Evolutionary conservation across 1,139 yeast genomes (phyloP).

Genomic region (Kazachstania sp.): DNA sequence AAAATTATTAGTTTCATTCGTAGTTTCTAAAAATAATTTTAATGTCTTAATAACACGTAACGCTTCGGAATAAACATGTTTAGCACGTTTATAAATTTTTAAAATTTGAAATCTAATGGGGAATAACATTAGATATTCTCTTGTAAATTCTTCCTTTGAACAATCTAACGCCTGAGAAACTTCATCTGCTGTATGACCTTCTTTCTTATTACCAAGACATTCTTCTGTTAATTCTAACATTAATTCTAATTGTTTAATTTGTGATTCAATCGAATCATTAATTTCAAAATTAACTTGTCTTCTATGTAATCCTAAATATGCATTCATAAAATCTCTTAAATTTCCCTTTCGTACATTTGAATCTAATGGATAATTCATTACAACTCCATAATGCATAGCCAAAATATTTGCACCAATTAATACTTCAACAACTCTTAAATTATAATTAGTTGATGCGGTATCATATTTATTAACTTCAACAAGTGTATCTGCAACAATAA

Average conservation of each 20-base stretch:
- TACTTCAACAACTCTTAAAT: conserved; percentile 62
- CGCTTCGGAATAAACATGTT: conserved; percentile 57
- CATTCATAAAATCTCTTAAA: conserved; percentile 54
- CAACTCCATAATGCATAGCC: conserved; percentile 41
- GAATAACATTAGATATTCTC: conserved; percentile 42
- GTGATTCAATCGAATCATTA: conserved; percentile 42
- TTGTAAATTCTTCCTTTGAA: conserved; percentile 37
- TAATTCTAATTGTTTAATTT: conserved; percentile 34
- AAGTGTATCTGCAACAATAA: conserved; percentile 56
- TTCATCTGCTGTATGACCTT: conserved; percentile 45
- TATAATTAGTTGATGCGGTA: conserved; percentile 62
- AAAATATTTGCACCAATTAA: conserved; percentile 54
- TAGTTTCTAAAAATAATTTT: conserved; percentile 30
- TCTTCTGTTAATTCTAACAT: conserved; percentile 41
- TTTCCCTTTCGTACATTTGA: conserved; percentile 49
- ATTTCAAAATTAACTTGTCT: conserved; percentile 32
- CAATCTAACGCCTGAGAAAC: conserved; percentile 41
- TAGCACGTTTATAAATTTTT: conserved; percentile 50
- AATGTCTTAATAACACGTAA: conserved; percentile 49
- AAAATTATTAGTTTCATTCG: conserved; percentile 5
- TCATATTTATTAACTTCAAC: conserved; percentile 58
- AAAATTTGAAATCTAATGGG: conserved; percentile 50
- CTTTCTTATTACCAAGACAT: conserved; percentile 30
- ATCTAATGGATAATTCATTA: conserved; percentile 32
- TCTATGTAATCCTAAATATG: conserved; percentile 33